phyloP scores from a whole-genome alignment of 371 early-diverging fungal genomes.

The Syncephalastrum sp. region DNA sequence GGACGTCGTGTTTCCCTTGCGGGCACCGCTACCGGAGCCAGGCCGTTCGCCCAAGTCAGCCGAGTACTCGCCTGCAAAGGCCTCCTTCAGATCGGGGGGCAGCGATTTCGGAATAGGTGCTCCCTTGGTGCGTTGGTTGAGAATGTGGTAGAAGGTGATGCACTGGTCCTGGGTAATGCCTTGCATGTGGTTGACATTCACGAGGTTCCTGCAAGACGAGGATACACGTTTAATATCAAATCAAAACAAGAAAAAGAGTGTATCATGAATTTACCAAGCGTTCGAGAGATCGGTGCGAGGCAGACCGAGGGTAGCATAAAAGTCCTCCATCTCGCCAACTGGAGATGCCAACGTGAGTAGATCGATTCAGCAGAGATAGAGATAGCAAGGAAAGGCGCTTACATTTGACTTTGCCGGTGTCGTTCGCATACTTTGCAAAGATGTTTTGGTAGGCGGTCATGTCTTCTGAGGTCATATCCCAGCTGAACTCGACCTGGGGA shows the following conservation, averaged over 20 bases:
- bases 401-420: conserved; percentile 66
- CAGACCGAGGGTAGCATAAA: conserved; percentile 59
- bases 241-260: background rate
- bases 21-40: conserved; percentile 46
- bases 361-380: background rate
- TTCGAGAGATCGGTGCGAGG: conserved; percentile 57
- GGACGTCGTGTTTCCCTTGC: conserved; percentile 44
- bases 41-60: conserved; percentile 52
- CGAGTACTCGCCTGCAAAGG: conserved; percentile 56
- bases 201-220: conserved; percentile 41
- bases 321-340: conserved; percentile 64
- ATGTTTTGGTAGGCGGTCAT: conserved; percentile 67
- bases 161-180: conserved; percentile 66
- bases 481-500: conserved; percentile 60
- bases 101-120: conserved; percentile 40
- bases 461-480: conserved; percentile 75
- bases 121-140: conserved; percentile 57
- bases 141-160: conserved; percentile 58
- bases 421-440: conserved; percentile 59
- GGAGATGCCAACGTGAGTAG: background rate
- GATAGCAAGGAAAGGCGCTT: conserved; percentile 21
- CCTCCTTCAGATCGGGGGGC: conserved; percentile 50
- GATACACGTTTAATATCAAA: too few species aligned
- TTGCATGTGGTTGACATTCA: conserved; percentile 64
- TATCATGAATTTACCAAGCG: conserved; percentile 49